These are phyloP conservation scores for Cinnamomum micranthum DNA, from an alignment of 164 flowering plant species.

Conservation along the genomic window DNA sequence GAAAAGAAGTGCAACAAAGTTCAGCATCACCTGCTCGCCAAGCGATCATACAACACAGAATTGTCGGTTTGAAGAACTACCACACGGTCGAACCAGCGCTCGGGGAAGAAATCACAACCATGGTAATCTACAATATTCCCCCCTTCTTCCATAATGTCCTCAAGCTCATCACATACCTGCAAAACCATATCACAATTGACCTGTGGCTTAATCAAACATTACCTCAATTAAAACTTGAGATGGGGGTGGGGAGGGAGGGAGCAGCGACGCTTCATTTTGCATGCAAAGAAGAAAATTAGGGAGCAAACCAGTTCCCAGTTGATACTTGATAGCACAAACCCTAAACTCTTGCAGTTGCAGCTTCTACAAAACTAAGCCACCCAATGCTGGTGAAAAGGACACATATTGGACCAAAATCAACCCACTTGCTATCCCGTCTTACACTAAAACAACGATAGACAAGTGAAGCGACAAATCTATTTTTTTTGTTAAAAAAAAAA, in stretches of 20 bases:
- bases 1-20: background rate
- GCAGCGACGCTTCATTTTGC: background rate
- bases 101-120: conserved; percentile 96
- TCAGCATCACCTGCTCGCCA: conserved; percentile 53
- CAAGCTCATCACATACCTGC: conserved; percentile 95
- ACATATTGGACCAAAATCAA: no score
- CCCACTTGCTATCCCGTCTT: no score
- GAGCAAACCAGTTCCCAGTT: background rate
- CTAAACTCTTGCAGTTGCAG: background rate
- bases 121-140: conserved; percentile 91
- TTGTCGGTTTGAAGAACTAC: conserved; percentile 93
- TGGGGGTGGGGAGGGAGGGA: no score
- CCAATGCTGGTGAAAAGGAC: background rate
- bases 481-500: no score
- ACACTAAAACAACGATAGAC: no score
- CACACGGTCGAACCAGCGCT: conserved; percentile 91
- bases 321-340: background rate
- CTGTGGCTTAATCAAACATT: background rate
- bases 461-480: no score
- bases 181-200: background rate
- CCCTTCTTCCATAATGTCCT: conserved; percentile 88
- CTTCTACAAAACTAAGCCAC: background rate
- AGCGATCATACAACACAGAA: conserved; percentile 72
- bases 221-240: background rate
- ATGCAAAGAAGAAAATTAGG: background rate